phyloP scores from a whole-genome alignment of 371 early-diverging fungal genomes.

The Circinella umbellata region DNA sequence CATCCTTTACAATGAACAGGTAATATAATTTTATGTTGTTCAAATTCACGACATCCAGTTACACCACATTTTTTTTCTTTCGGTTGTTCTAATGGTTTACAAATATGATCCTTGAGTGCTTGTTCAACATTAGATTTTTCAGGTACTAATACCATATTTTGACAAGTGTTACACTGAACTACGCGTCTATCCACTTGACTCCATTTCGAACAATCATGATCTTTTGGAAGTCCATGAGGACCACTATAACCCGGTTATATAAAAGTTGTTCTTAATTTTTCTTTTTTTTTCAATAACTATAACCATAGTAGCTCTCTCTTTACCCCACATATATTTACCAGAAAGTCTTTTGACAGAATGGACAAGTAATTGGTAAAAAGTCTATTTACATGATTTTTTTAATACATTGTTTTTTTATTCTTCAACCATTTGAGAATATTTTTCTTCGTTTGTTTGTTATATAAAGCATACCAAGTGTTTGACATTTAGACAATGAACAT shows the following conservation, averaged over 20 bases:
- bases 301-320: neutral
- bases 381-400: neutral
- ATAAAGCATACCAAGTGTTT: slow-evolving; percentile 1
- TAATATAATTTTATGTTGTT: slow-evolving; percentile 1
- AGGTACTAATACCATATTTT: slow-evolving; percentile 4
- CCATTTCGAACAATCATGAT: slow-evolving; percentile 4
- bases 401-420: no score
- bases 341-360: slow-evolving; percentile 12
- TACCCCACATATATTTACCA: neutral
- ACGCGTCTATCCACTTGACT: slow-evolving; percentile 6
- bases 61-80: slow-evolving; percentile 1
- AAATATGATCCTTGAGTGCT: neutral
- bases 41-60: slow-evolving; percentile 12
- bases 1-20: slow-evolving; percentile 3
- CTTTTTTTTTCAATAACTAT: neutral
- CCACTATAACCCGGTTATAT: neutral
- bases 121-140: neutral
- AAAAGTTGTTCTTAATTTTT: neutral
- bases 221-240: slow-evolving; percentile 3
- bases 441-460: no score
- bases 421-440: no score
- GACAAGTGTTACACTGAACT: slow-evolving; percentile 1
- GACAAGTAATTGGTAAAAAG: slow-evolving; percentile 16
- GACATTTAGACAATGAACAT: slow-evolving; percentile 8
- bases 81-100: neutral